Percentiles rank a stretch among this genome's conserved stretches.
Evolutionary conservation across 768 basidiomycete species (phyloP).

Genomic region (Stropharia rugosoannulata): DNA sequence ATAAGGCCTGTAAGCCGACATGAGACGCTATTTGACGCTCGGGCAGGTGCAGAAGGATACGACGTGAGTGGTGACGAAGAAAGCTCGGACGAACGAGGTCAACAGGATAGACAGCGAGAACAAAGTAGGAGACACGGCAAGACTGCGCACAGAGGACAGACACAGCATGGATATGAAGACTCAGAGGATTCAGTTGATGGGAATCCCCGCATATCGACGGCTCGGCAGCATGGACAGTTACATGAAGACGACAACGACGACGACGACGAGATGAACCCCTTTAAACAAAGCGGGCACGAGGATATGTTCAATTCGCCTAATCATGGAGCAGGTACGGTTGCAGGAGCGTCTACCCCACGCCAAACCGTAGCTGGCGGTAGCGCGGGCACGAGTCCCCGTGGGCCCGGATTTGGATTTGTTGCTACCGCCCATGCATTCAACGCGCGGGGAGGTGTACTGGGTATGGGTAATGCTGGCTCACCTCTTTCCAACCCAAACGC

Average conservation of each 20-base stretch:
- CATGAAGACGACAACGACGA: slow-evolving; percentile 15
- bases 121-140: no score
- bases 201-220: neutral
- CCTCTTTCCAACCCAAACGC: no score
- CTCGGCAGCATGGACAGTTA: neutral
- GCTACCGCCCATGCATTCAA: no score
- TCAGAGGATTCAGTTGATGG: neutral
- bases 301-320: neutral
- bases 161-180: neutral
- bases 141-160: no score
- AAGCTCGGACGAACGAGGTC: neutral
- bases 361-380: neutral
- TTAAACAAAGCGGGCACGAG: slow-evolving; percentile 31
- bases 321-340: neutral
- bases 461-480: slow-evolving; percentile 2
- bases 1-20: neutral
- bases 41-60: neutral
- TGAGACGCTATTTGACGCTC: slow-evolving; percentile 11
- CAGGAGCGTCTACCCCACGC: no score
- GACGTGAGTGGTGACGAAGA: neutral
- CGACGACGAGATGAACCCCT: slow-evolving; percentile 42
- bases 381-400: neutral
- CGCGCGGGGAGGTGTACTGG: neutral
- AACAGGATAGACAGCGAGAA: neutral
- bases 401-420: no score